phyloP scores from a whole-genome alignment of 2,329 filamentous ascomycete species.

The Pleomassaria siparia region DNA sequence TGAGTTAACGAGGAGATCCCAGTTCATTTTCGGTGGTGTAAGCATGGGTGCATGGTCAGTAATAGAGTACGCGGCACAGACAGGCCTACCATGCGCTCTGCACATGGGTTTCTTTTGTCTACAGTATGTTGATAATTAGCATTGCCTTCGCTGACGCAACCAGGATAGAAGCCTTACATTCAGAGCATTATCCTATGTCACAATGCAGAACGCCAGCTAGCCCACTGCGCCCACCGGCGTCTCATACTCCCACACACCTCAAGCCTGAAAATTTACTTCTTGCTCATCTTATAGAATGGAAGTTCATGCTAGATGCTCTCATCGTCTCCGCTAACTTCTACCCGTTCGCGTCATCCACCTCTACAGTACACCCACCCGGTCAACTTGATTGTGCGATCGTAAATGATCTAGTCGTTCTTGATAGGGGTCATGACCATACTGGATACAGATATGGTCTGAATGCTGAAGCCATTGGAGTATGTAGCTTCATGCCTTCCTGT shows the following conservation, averaged over 20 bases:
- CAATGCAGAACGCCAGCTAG: conserved; percentile 49
- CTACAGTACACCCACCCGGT: conserved; percentile 51
- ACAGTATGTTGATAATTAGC: conserved; percentile 14
- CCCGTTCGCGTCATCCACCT: conserved; percentile 56
- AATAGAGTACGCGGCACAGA: conserved; percentile 1
- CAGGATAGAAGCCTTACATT: conserved; percentile 31
- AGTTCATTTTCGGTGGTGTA: conserved; percentile 57
- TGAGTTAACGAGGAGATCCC: conserved; percentile 66
- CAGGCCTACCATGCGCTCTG: conserved; percentile 43
- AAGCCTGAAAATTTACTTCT: conserved; percentile 65
- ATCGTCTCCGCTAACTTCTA: conserved; percentile 65
- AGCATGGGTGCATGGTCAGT: too few species aligned
- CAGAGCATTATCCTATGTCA: conserved; percentile 50
- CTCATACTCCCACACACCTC: conserved; percentile 65
- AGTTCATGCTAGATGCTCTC: conserved; percentile 67
- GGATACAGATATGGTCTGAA: conserved; percentile 72
- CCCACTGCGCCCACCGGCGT: conserved; percentile 58
- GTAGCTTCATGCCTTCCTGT: conserved; percentile 66
- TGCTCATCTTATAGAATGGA: conserved; percentile 60
- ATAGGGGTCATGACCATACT: conserved; percentile 66
- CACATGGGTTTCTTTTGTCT: conserved; percentile 48
- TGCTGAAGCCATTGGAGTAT: conserved; percentile 63
- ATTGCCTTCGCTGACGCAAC: not conserved
- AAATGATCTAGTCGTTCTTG: conserved; percentile 62
- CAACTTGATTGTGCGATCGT: conserved; percentile 60